phyloP scores from a whole-genome alignment of 2,329 filamentous ascomycete species.

The Pyricularia pennisetigena region DNA sequence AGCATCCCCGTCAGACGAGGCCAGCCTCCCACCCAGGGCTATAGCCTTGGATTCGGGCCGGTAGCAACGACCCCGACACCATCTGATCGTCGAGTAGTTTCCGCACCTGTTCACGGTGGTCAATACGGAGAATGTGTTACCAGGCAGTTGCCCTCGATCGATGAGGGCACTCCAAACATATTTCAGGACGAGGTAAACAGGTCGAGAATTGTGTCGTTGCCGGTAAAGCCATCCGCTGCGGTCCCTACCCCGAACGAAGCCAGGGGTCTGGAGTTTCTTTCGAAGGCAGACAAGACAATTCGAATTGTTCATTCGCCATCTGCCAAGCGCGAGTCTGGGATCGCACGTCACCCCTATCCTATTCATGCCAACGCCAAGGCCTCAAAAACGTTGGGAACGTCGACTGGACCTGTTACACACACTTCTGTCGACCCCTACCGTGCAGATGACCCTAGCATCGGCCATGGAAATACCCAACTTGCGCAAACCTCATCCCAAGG shows the following conservation, averaged over 20 bases:
- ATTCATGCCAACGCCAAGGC: slow-evolving; percentile 32
- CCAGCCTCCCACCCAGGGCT: not conserved
- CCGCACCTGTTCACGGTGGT: slow-evolving; percentile 35
- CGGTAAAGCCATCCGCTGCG: slow-evolving; percentile 19
- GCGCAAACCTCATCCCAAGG: slow-evolving; percentile 1
- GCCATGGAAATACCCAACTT: not conserved
- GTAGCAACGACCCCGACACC: slow-evolving; percentile 4
- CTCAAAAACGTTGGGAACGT: not conserved
- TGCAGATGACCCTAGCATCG: not conserved
- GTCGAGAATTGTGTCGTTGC: slow-evolving; percentile 35
- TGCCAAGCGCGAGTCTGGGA: slow-evolving; percentile 19
- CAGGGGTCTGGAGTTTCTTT: slow-evolving; percentile 32
- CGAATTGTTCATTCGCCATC: slow-evolving; percentile 42
- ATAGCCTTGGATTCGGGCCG: not conserved
- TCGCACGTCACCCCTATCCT: slow-evolving; percentile 23
- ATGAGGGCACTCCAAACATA: slow-evolving; percentile 26
- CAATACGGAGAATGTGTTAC: slow-evolving; percentile 26
- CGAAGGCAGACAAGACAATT: slow-evolving; percentile 39
- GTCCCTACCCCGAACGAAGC: slow-evolving; percentile 11
- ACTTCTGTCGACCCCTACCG: not conserved
- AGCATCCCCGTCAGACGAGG: not conserved
- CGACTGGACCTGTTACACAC: not conserved
- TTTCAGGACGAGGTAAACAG: slow-evolving; percentile 18
- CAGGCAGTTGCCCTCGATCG: slow-evolving; percentile 35
- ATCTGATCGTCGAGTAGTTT: slow-evolving; percentile 35